phyloP scores from a whole-genome alignment of 805 yeast species.

The Starmerella cellae region DNA sequence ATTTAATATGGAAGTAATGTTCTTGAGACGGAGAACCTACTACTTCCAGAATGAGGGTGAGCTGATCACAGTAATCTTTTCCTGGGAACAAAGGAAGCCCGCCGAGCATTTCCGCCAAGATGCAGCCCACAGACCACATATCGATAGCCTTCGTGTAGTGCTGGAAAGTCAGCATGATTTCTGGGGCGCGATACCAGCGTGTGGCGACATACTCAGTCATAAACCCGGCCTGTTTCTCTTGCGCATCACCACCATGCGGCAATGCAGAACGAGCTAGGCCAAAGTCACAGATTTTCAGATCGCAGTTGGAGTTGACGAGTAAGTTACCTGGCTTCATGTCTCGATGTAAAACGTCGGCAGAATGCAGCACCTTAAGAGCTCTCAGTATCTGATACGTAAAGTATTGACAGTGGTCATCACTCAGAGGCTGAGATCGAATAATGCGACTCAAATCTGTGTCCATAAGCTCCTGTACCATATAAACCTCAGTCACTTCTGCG shows the following conservation, averaged over 20 bases:
- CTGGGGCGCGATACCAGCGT: conserved; percentile 98
- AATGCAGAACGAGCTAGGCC: conserved; percentile 74
- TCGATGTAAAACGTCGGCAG: conserved; percentile 85
- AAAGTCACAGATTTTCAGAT: conserved; percentile 89
- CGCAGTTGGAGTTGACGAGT: conserved; percentile 91
- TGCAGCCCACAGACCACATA: conserved; percentile 97
- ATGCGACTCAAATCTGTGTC: conserved; percentile 98
- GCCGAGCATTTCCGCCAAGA: conserved; percentile 82
- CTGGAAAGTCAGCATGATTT: conserved; percentile 87
- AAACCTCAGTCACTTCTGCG: conserved; percentile 73
- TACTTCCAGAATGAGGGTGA: conserved; percentile 71
- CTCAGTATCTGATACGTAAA: conserved; percentile 85
- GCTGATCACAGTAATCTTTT: conserved; percentile 88
- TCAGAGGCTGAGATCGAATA: conserved; percentile 80
- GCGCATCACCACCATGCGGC: conserved; percentile 42
- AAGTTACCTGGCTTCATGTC: conserved; percentile 91
- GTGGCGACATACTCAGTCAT: conserved; percentile 97
- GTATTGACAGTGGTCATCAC: conserved; percentile 90
- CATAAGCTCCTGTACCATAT: conserved; percentile 74
- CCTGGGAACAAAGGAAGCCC: conserved; percentile 90
- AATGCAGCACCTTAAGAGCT: conserved; percentile 79
- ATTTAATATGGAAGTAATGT: conserved; percentile 57
- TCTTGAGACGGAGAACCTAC: conserved; percentile 85
- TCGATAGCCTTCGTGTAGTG: conserved; percentile 94
- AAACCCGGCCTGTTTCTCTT: conserved; percentile 79